Evolutionary conservation across 306 rosid genomes (phyloP), one percentile per base, ranked within the genome.

Genomic region (Begonia peltatifolia): DNA sequence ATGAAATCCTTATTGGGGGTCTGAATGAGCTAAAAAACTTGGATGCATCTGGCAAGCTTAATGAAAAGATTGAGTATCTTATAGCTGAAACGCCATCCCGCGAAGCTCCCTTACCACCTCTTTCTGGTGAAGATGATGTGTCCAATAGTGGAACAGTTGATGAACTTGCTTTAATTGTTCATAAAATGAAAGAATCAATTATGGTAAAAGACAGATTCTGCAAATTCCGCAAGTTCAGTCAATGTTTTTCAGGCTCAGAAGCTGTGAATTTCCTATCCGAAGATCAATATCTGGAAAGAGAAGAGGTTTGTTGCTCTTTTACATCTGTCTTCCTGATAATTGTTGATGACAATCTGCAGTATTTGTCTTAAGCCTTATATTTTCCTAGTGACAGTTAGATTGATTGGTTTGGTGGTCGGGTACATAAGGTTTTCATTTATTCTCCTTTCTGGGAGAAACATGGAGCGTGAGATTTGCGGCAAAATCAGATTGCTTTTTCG

Each of bases 231-330:
- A 69, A 84, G 76, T 82, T 82, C 64, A 78, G 75, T 18, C 74
- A 59, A 57, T 74, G 89, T 77, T 89, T 89, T 68, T 65, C 73
- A 14, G 90, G 87, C 46, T 84, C 90, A 42, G 90, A 84, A 62
- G 97, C 93, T 47, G 77, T 84, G 61, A 81, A 89, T 66, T 84
- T 89, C 75, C 70, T 89, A 61, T 85, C 94, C 41, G 93, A 84
- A 65, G 95, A 89, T 76, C 97, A 89, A 59, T 89, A 84, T 74
- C 72, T 89, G 78, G 97, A 84, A 76, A 82, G 83, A 69, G 81
- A 53, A 68, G 94, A 84, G 89, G 95, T 85, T 55, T 66, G 78
- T 74, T 59, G 48, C 60, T 72, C 60, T 57, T 36, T 30, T 30
- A 7, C 38, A 30, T 1, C 38, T 30, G 38, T 30, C 38, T 7